Base-by-base conservation (phyloP, 2,329 filamentous ascomycete genomes). In the Aphanoascus verrucosus region DNA sequence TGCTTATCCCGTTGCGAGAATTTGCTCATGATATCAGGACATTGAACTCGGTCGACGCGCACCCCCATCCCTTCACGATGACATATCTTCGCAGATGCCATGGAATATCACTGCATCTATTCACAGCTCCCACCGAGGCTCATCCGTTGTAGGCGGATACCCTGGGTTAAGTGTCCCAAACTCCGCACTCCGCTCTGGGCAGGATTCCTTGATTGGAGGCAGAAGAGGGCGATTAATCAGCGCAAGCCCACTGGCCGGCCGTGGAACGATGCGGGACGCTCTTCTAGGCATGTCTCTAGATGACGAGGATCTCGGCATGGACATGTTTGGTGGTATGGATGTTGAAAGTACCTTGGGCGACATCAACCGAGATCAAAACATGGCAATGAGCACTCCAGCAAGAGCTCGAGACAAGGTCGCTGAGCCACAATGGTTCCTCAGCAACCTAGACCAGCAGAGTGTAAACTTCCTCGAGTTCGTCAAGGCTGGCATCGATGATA, bases 41-140 rank as follows among this genome's bases (percentile, higher is more conserved):
- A 66, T 84, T 17, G 88, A 94, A 65, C 67, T 87, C 20, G 86
- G 83, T 17, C 81, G 87, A 68, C 80, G 86, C 41, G 84, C 79
- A 0, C 78, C 75, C 0, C 76, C 79, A 0, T 78, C 80, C 6
- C 76, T 93, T 51, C 79, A 81, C 3, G 85, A 94, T 55, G 79
- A 83, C 51, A 78, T 79, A 28, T 79, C 80, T 20, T 80, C 77
- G 3, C 70, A 77, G n/a, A 81, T 86, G 75, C 83, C 83, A 9
- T 86, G 83, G 83, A 86, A 86, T 58, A 69, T 77, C 43, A 79
- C 74, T 6, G 74, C 77, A 2, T 81, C 79, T 1, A 62, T 75
- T 3, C 72, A 75, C 50, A 76, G 76, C 50, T 82, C 79, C 43
- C 73, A 70, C 23, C 69, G 72, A 20, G 74, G 69, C 11, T 69